phyloP scores from a whole-genome alignment of 2,329 filamentous ascomycete species.

The Albophoma yamanashiensis region DNA sequence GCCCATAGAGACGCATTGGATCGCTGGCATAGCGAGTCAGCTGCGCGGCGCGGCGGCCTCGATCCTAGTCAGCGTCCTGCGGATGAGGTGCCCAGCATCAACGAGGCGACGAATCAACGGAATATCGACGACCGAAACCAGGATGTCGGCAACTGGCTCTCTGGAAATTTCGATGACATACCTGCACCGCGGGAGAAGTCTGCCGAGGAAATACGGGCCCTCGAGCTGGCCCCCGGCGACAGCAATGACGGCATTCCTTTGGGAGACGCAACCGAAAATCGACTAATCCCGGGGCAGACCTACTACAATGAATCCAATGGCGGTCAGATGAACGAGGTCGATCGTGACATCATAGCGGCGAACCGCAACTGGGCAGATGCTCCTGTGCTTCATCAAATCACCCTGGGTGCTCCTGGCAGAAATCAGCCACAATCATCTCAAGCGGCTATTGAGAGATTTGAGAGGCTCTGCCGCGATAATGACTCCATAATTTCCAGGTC shows the following conservation, averaged over 20 bases:
- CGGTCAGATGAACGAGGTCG: slow-evolving; percentile 31
- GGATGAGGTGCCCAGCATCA: slow-evolving; percentile 35
- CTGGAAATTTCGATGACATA: slow-evolving; percentile 18
- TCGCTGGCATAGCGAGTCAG: slow-evolving; percentile 26
- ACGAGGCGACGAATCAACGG: slow-evolving; percentile 33
- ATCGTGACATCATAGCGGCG: slow-evolving; percentile 38
- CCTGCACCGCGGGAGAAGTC: slow-evolving; percentile 14
- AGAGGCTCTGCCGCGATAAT: slow-evolving; percentile 41
- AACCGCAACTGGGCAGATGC: slow-evolving; percentile 38
- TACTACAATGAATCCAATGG: slow-evolving; percentile 33
- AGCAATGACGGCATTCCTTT: slow-evolving; percentile 33
- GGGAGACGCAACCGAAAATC: slow-evolving; percentile 39
- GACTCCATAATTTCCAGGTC: slow-evolving; percentile 50
- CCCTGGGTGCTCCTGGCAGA: slow-evolving; percentile 13
- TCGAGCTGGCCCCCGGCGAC: slow-evolving; percentile 13
- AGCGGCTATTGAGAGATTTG: slow-evolving; percentile 41
- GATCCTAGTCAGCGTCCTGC: slow-evolving; percentile 33
- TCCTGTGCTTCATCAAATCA: slow-evolving; percentile 36
- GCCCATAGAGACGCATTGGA: slow-evolving; percentile 27
- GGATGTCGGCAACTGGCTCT: slow-evolving; percentile 41
- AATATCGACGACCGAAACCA: slow-evolving; percentile 34
- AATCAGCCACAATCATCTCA: slow-evolving; percentile 40
- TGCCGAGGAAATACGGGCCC: slow-evolving; percentile 11
- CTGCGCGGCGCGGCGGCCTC: slow-evolving; percentile 33
- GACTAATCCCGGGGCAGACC: slow-evolving; percentile 33